Base-by-base conservation (phyloP, 2,329 filamentous ascomycete genomes). In the Penicillium sumatraense region DNA sequence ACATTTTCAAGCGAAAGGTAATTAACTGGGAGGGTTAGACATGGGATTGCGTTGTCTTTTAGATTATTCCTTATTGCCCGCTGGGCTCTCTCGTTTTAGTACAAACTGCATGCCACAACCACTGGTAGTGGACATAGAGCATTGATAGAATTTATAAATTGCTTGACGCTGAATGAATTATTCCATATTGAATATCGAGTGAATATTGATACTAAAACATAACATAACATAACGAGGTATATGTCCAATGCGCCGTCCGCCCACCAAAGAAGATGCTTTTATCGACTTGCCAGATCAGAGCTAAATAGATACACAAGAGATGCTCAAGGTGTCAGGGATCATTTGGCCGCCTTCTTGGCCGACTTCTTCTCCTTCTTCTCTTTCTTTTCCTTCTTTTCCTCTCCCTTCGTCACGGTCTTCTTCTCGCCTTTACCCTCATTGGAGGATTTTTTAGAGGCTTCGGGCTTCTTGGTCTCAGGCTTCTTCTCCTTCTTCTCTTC, bases 341-440 rank as follows among this genome's bases (percentile, higher is more conserved):
- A 72, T 68, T 72, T 72, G 54, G 48, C 58, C 6, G 61, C 54
- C 59, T 71, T 68, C 61, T 71, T 72, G 36, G 56, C 51, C 53
- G 54, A 47, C 45, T 64, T 56, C 58, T 66, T 64, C 31, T 62
- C 66, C 54, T 68, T 68, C 56, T 63, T 63, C 26, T 61, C 54
- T 51, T 61, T 61, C 54, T 61, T 58, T 7, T 59, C 53, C 2
- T 61, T 23, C 53, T 61, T 61, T 52, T 60, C 56, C 8, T 59
- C 53, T 3, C 61, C 42, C 49, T 54, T 49, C 2, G 51, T 51
- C 49, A 64, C 55, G 3, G 60, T 46, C 52, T 64, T 63, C 38
- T 67, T 68, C 48, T 56, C 44, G 18, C 59, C 57, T 35, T 59
- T 56, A 6, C 29, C 48, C 50, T 56, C 46, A 20, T 48, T 56